A percentile compares a stretch with the other conserved stretches of the same genome.
These are phyloP conservation scores for Pseudogymnoascus sp. DNA, from an alignment of 2,329 filamentous ascomycete species.

Conservation along the genomic window DNA sequence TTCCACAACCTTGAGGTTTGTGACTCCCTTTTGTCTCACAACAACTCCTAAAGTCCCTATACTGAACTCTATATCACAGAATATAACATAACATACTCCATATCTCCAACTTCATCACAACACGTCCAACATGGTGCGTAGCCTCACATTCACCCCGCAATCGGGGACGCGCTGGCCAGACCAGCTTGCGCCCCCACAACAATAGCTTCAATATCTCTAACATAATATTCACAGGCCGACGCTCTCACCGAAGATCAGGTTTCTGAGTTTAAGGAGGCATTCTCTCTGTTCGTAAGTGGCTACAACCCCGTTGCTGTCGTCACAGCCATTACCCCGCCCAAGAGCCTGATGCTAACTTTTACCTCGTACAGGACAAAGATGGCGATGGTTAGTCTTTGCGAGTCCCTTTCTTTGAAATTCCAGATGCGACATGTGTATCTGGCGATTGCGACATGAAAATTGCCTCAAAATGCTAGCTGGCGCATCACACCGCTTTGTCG, in stretches of 20 bases:
- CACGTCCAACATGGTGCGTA: conserved; percentile 20
- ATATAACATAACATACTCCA: neutral
- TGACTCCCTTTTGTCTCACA: neutral
- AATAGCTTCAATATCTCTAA: conserved; percentile 21
- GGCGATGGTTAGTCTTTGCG: conserved; percentile 67
- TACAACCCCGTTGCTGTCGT: conserved; percentile 15
- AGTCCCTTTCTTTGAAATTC: neutral
- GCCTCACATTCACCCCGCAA: conserved; percentile 20
- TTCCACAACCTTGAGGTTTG: conserved; percentile 8
- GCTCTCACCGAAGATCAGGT: conserved; percentile 99
- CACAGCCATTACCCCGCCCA: conserved; percentile 17
- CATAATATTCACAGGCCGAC: conserved; percentile 60
- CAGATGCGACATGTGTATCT: neutral
- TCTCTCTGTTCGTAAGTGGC: conserved; percentile 94
- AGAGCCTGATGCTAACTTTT: conserved; percentile 17
- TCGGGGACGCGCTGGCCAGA: conserved; percentile 13
- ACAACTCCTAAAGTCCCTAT: neutral
- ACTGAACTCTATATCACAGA: neutral
- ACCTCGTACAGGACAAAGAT: conserved; percentile 65
- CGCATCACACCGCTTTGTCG: conserved; percentile 9
- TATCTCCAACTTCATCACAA: conserved; percentile 5
- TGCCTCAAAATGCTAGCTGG: neutral
- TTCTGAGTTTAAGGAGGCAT: conserved; percentile 99
- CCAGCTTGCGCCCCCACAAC: conserved; percentile 12
- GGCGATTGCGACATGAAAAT: neutral